Evolutionary conservation across 768 basidiomycete genomes (phyloP).

Genomic region (Mycena epipterygia): DNA sequence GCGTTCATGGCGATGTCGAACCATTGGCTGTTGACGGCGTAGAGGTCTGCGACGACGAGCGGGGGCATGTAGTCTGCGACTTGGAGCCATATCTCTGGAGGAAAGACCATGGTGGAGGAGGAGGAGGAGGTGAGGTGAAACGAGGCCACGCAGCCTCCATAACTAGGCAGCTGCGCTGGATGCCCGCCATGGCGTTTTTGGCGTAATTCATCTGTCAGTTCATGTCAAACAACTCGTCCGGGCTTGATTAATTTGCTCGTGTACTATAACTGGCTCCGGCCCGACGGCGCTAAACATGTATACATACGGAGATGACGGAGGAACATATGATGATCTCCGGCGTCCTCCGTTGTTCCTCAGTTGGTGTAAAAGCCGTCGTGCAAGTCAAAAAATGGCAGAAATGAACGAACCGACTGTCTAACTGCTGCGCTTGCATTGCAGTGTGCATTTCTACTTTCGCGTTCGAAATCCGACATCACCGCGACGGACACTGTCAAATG

Average conservation of each 20-base stretch:
- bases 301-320: too few relatives aligned
- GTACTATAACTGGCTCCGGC: background rate
- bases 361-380: too few relatives aligned
- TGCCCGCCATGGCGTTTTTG: background rate
- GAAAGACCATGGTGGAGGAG: conserved; percentile 38
- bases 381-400: too few relatives aligned
- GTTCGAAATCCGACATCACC: too few relatives aligned
- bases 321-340: too few relatives aligned
- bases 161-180: background rate
- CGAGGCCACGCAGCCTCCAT: conserved; percentile 28
- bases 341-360: too few relatives aligned
- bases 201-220: conserved; percentile 27
- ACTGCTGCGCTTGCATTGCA: too few relatives aligned
- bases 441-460: too few relatives aligned
- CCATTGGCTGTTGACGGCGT: conserved; percentile 53
- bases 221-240: conserved; percentile 11
- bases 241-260: conserved; percentile 17
- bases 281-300: background rate
- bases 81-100: conserved; percentile 54
- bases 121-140: conserved; percentile 4
- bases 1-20: conserved; percentile 55
- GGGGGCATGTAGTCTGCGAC: conserved; percentile 52
- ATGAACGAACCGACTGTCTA: too few relatives aligned
- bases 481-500: too few relatives aligned
- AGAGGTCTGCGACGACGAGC: conserved; percentile 48